These are phyloP conservation scores for Endocarpon pusillum DNA, from an alignment of 495 filamentous ascomycete species.

Conservation along the genomic window DNA sequence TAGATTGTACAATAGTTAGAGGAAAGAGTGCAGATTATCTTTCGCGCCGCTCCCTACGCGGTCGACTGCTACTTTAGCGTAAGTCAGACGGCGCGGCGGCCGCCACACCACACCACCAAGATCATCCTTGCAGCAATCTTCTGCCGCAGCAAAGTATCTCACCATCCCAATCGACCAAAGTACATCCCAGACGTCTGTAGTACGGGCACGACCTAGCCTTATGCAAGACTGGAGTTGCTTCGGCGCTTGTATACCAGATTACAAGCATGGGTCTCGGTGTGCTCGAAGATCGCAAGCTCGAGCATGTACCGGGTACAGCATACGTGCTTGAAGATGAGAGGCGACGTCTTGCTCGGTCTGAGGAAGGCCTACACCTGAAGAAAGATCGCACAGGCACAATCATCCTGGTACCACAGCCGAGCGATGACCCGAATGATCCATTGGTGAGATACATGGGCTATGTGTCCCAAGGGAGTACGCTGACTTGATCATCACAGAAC, in stretches of 20 bases:
- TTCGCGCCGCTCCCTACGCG: too few species aligned
- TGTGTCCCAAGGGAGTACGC: conserved; percentile 4
- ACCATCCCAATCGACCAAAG: conserved; percentile 3
- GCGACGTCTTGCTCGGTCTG: conserved; percentile 20
- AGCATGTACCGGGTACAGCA: conserved; percentile 57
- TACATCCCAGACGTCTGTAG: conserved; percentile 3
- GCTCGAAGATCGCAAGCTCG: conserved; percentile 43
- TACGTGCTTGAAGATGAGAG: conserved; percentile 42
- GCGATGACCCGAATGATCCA: conserved; percentile 66
- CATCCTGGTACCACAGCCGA: conserved; percentile 65
- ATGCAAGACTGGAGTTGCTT: background rate
- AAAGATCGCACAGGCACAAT: conserved; percentile 58
- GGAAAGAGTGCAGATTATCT: too few species aligned
- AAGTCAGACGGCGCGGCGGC: too few species aligned
- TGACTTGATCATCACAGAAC: conserved; percentile 34
- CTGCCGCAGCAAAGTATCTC: conserved; percentile 2
- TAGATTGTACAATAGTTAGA: too few species aligned
- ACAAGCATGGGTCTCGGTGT: conserved; percentile 65
- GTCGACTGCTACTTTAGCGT: too few species aligned
- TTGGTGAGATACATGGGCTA: conserved; percentile 33
- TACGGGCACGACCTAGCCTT: conserved; percentile 3
- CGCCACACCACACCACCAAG: conserved; percentile 1
- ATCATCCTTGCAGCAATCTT: conserved; percentile 1
- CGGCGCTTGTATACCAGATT: background rate
- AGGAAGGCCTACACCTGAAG: conserved; percentile 36